Evolutionary conservation across 1,139 yeast genomes (phyloP).

Genomic region (Yamadazyma diddensiae): DNA sequence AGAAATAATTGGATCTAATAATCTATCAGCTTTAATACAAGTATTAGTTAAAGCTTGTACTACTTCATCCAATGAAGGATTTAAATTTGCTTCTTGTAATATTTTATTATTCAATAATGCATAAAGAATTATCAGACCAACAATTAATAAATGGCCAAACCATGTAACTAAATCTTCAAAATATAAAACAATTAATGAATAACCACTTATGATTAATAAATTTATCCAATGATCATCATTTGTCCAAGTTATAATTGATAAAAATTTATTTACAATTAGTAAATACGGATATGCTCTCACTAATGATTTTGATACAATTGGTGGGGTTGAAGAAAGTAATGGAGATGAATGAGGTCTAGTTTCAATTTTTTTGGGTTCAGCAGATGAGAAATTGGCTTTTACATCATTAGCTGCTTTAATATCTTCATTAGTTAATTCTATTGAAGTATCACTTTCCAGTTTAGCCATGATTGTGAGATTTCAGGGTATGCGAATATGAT

Average conservation of each 20-base stretch:
- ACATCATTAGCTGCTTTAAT: constrained; percentile 5
- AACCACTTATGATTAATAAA: constrained; percentile 56
- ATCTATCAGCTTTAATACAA: constrained; percentile 70
- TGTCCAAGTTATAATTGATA: constrained; percentile 88
- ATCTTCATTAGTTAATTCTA: not conserved
- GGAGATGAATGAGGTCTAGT: constrained; percentile 56
- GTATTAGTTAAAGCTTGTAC: constrained; percentile 78
- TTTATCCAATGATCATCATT: constrained; percentile 80
- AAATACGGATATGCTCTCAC: constrained; percentile 82
- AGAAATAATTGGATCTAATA: constrained; percentile 73
- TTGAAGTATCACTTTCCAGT: constrained; percentile 1
- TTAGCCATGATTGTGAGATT: constrained; percentile 7
- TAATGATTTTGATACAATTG: constrained; percentile 81
- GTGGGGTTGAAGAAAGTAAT: constrained; percentile 78
- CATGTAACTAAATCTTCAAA: constrained; percentile 71
- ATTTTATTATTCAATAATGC: constrained; percentile 55
- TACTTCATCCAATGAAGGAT: constrained; percentile 86
- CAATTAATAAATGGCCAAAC: constrained; percentile 77
- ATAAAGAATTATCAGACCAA: constrained; percentile 63
- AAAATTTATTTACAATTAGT: constrained; percentile 61
- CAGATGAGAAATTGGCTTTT: constrained; percentile 13
- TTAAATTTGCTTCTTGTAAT: constrained; percentile 52
- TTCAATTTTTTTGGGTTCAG: constrained; percentile 4
- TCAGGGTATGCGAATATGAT: too few species aligned
- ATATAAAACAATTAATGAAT: constrained; percentile 62